phyloP scores from a whole-genome alignment of 257 asterid species.

The Solanum sitiens region DNA sequence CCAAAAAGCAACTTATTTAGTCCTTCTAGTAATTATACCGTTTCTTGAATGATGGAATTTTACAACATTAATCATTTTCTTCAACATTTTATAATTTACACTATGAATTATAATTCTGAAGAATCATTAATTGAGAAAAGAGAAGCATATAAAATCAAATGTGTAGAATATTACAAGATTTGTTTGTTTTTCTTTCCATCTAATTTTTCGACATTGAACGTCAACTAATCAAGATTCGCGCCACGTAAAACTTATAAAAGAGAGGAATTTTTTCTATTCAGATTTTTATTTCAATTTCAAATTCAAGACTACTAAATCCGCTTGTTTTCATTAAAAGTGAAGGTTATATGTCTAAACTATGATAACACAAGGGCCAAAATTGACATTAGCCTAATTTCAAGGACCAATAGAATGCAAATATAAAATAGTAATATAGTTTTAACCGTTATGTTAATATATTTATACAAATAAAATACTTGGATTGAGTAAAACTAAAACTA shows the following conservation, averaged over 20 bases:
- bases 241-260: neutral
- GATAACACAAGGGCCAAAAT: neutral
- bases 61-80: neutral
- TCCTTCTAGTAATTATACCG: neutral
- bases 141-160: neutral
- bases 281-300: neutral
- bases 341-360: neutral
- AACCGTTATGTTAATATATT: neutral
- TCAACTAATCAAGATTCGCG: fast-evolving
- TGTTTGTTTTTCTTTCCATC: neutral
- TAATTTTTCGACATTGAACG: fast-evolving
- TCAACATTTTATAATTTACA: neutral
- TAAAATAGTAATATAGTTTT: neutral
- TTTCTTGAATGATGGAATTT: neutral
- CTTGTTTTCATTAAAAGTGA: neutral
- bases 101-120: neutral
- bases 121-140: neutral
- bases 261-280: neutral
- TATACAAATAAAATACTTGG: neutral
- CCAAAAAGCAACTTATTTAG: neutral
- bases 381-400: neutral
- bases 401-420: neutral
- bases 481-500: neutral
- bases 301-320: neutral
- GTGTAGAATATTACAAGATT: neutral